phyloP scores from a whole-genome alignment of 164 flowering plant species.

The Annona cherimola region DNA sequence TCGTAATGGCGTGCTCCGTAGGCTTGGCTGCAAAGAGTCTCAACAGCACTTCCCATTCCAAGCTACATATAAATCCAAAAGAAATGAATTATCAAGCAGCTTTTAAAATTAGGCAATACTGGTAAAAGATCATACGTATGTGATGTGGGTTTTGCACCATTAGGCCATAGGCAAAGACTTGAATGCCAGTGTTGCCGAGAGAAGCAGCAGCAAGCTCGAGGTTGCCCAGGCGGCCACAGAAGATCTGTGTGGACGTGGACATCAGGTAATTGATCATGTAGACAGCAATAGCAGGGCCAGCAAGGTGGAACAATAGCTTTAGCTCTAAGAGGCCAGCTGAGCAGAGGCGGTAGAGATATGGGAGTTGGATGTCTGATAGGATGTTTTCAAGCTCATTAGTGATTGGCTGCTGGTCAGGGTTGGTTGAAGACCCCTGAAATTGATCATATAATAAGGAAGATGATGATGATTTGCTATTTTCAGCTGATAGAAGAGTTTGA shows the following conservation, averaged over 20 bases:
- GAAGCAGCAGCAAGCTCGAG: slow-evolving; percentile 48
- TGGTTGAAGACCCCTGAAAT: not conserved
- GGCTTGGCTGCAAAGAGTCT: slow-evolving; percentile 44
- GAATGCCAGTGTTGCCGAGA: slow-evolving; percentile 45
- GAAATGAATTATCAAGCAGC: not conserved
- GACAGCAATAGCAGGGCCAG: slow-evolving; percentile 37
- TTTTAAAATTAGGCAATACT: not conserved
- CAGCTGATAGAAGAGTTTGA: not conserved
- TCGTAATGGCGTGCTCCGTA: slow-evolving; percentile 32
- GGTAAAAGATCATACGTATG: not conserved
- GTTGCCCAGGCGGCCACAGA: slow-evolving; percentile 44
- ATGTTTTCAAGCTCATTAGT: slow-evolving; percentile 22
- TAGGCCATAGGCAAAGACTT: slow-evolving; percentile 40
- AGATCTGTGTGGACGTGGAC: slow-evolving; percentile 45
- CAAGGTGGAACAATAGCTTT: slow-evolving; percentile 23
- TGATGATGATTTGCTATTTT: not conserved
- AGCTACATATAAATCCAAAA: slow-evolving; percentile 27
- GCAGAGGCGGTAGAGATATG: slow-evolving; percentile 14
- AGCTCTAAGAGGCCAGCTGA: slow-evolving; percentile 29
- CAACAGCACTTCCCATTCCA: slow-evolving; percentile 49
- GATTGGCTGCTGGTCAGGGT: not conserved
- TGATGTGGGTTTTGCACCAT: slow-evolving; percentile 9
- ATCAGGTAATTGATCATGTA: slow-evolving; percentile 39
- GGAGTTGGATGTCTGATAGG: slow-evolving; percentile 17
- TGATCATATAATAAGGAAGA: not conserved